Evolutionary conservation across 495 filamentous ascomycete species (phyloP).

Genomic region (Lophiotrema nucula): DNA sequence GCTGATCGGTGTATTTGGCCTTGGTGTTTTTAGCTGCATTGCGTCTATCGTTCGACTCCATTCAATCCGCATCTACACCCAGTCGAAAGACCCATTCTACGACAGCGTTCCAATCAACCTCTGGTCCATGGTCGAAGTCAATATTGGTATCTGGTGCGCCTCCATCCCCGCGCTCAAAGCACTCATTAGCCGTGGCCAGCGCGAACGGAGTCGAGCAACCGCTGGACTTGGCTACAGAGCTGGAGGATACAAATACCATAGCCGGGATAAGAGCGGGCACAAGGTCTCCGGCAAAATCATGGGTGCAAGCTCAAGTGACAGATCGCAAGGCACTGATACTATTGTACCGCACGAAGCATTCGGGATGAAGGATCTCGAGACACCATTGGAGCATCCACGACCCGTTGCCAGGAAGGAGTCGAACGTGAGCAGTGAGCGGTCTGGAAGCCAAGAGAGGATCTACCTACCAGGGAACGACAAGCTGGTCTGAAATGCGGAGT

Average conservation of each 20-base stretch:
- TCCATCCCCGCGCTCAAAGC: slow-evolving; percentile 43
- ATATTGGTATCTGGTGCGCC: slow-evolving; percentile 50
- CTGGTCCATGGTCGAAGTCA: slow-evolving; percentile 51
- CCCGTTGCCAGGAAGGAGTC: background rate
- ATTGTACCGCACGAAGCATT: background rate
- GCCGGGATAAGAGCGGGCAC: slow-evolving; percentile 19
- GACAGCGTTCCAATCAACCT: slow-evolving; percentile 46
- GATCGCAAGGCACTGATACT: too few relatives aligned
- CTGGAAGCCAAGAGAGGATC: slow-evolving; percentile 12
- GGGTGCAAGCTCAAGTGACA: slow-evolving; percentile 3
- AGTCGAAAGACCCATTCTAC: slow-evolving; percentile 34
- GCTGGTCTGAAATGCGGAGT: too few relatives aligned
- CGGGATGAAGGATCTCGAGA: slow-evolving; percentile 1
- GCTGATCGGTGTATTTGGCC: slow-evolving; percentile 50
- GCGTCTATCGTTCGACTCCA: slow-evolving; percentile 49
- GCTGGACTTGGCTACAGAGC: too few relatives aligned
- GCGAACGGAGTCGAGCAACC: slow-evolving; percentile 37
- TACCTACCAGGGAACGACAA: background rate
- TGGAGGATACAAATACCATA: slow-evolving; percentile 22
- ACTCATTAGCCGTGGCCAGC: slow-evolving; percentile 41
- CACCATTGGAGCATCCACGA: background rate
- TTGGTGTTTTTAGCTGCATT: slow-evolving; percentile 48
- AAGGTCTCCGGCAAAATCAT: background rate
- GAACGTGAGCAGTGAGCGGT: background rate
- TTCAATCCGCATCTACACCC: slow-evolving; percentile 38